These are phyloP conservation scores for Drechslerella stenobrocha DNA, from an alignment of 2,329 filamentous ascomycete genomes.

Conservation along the genomic window DNA sequence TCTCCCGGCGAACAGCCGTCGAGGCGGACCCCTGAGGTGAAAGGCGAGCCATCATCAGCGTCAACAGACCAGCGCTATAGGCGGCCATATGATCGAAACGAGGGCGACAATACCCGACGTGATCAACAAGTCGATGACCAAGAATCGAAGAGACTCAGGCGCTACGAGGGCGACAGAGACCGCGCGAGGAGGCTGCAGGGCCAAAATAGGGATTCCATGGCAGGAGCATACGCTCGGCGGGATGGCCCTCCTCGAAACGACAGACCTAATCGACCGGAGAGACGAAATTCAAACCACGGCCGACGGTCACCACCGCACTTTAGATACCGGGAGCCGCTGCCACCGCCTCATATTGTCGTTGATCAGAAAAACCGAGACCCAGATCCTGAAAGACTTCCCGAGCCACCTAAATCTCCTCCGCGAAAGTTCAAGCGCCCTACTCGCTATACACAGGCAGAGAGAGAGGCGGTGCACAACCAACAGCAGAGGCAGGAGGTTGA, in stretches of 20 bases:
- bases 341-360: slow-evolving; percentile 28
- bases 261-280: slow-evolving; percentile 7
- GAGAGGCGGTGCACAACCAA: slow-evolving; percentile 23
- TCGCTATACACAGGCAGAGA: slow-evolving; percentile 33
- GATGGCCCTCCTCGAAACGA: slow-evolving; percentile 27
- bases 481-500: slow-evolving; percentile 33
- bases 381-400: slow-evolving; percentile 21
- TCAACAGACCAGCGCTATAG: neutral
- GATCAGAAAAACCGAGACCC: slow-evolving; percentile 35
- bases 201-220: slow-evolving; percentile 30
- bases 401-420: slow-evolving; percentile 23
- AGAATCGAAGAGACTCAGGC: slow-evolving; percentile 26
- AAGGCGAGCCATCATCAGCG: slow-evolving; percentile 4
- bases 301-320: slow-evolving; percentile 29
- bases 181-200: slow-evolving; percentile 21
- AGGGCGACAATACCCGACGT: neutral
- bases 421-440: slow-evolving; percentile 44
- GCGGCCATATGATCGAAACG: slow-evolving; percentile 1
- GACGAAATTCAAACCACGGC: slow-evolving; percentile 23
- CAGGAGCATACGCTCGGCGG: slow-evolving; percentile 31
- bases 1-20: slow-evolving; percentile 19
- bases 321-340: slow-evolving; percentile 35
- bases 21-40: slow-evolving; percentile 16
- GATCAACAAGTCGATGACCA: slow-evolving; percentile 16
- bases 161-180: slow-evolving; percentile 38